Evolutionary conservation across 805 yeast species (phyloP).

Genomic region (Wickerhamomyces pijperi): DNA sequence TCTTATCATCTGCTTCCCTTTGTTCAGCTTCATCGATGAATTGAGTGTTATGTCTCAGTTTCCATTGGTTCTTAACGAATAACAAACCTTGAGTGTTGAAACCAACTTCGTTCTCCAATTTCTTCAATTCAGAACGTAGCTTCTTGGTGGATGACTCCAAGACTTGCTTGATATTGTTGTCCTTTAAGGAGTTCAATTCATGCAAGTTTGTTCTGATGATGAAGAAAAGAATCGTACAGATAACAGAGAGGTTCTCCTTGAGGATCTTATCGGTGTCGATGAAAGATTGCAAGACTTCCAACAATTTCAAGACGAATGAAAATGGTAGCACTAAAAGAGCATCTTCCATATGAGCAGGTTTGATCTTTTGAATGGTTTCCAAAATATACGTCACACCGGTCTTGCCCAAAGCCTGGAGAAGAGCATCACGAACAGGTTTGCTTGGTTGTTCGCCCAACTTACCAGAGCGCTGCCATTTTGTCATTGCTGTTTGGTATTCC

Average conservation of each 20-base stretch:
- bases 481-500: constrained; percentile 34
- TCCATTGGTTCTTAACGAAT: constrained; percentile 70
- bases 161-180: constrained; percentile 50
- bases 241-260: constrained; percentile 43
- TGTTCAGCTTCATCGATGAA: constrained; percentile 61
- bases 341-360: constrained; percentile 82
- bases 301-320: constrained; percentile 61
- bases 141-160: constrained; percentile 51
- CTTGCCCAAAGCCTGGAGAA: constrained; percentile 62
- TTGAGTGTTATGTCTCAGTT: constrained; percentile 58
- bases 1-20: constrained; percentile 37
- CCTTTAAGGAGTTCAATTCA: constrained; percentile 66
- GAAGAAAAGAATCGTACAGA: constrained; percentile 70
- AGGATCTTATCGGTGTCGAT: constrained; percentile 37
- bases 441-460: constrained; percentile 38
- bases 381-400: constrained; percentile 73
- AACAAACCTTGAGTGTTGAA: constrained; percentile 76
- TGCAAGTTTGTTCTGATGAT: constrained; percentile 61
- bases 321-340: constrained; percentile 87
- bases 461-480: constrained; percentile 27
- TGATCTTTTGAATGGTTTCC: constrained; percentile 58
- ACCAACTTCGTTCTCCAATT: constrained; percentile 55
- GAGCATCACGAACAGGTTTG: constrained; percentile 55
- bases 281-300: constrained; percentile 71
- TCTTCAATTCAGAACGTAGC: constrained; percentile 44